Base-by-base conservation (phyloP, 2,329 filamentous ascomycete genomes). In the Berkeleyomyces rouxiae region DNA sequence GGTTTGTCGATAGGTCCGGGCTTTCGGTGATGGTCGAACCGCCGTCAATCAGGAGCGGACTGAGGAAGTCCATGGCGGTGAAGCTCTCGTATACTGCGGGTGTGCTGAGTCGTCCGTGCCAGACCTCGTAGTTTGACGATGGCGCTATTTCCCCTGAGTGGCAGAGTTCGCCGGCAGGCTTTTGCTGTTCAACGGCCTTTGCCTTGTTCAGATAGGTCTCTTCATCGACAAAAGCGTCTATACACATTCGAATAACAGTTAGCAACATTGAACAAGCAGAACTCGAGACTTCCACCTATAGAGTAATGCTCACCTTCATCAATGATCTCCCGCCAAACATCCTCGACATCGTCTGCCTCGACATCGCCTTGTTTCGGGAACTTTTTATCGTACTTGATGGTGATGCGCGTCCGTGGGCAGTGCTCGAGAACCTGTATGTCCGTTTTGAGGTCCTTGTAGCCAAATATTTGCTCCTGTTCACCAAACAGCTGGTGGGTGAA, bases 401-500 rank as follows among this genome's bases (percentile, higher is more conserved):
- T 16, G 49, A 59, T 62, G 55, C 58, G 61, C 1, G 51, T 62
- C 23, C 33, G 33, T n/a, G 51, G 51, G n/a, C 31, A 55, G 51
- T 55, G 51, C 11, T 59, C 51, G 10, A 64, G 60, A 4, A 51
- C 87, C 66, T 83, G 83, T 62, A 97, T 75, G 66, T 83, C 82
- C 70, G 97, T 85, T 67, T 83, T 83, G 62, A 96, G 79, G 61
- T 84, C 83, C 71, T 90, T 85, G 77, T 96, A 96, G 44, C 92
- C 92, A 68, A 95, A 91, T 67, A 97, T 92, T 39, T 80, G 82
- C 73, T 99, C 90, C 7, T 93, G 86, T n/a, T 97, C 87, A 69
- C 90, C 90, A 68, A 97, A 96, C 66, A 99, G 87, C 1, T 89
- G 78, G 73, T 97, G 96, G 16, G 92, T 96, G 72, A 91, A 95